These are phyloP conservation scores for Phylloporus rhodoxanthus DNA, from an alignment of 768 basidiomycete species.

Conservation along the genomic window DNA sequence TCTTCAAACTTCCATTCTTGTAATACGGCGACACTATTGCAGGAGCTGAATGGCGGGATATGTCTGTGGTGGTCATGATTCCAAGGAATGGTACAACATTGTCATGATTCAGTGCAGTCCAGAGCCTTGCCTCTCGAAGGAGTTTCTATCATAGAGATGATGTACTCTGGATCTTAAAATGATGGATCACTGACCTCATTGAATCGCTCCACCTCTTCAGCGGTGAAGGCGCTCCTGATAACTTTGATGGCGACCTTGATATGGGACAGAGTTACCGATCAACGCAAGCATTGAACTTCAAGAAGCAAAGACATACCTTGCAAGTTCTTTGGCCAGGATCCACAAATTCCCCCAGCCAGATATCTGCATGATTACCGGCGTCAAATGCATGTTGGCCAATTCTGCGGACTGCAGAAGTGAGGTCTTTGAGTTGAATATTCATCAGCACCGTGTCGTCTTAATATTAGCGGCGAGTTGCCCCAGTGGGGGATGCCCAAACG, in stretches of 20 bases:
- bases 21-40: conserved; percentile 27
- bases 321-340: conserved; percentile 6
- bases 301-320: conserved; percentile 4
- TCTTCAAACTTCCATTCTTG: conserved; percentile 16
- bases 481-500: too few relatives aligned
- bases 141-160: conserved; percentile 17
- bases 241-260: conserved; percentile 26
- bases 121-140: conserved; percentile 24
- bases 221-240: conserved; percentile 16
- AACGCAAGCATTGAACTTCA: neutral
- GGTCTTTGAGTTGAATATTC: conserved; percentile 19
- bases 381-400: conserved; percentile 14
- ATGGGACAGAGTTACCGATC: neutral
- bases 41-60: conserved; percentile 13
- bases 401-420: conserved; percentile 12
- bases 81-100: conserved; percentile 26
- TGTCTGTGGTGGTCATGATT: conserved; percentile 12
- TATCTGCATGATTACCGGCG: conserved; percentile 18
- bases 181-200: conserved; percentile 14
- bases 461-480: too few relatives aligned
- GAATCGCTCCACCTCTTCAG: conserved; percentile 14
- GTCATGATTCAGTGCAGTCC: conserved; percentile 18
- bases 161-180: neutral
- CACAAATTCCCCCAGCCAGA: conserved; percentile 19
- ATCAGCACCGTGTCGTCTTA: conserved; percentile 14